Evolutionary conservation across 108 stramenopile genomes (phyloP).

Genomic region (Cafeteria roenbergensis): DNA sequence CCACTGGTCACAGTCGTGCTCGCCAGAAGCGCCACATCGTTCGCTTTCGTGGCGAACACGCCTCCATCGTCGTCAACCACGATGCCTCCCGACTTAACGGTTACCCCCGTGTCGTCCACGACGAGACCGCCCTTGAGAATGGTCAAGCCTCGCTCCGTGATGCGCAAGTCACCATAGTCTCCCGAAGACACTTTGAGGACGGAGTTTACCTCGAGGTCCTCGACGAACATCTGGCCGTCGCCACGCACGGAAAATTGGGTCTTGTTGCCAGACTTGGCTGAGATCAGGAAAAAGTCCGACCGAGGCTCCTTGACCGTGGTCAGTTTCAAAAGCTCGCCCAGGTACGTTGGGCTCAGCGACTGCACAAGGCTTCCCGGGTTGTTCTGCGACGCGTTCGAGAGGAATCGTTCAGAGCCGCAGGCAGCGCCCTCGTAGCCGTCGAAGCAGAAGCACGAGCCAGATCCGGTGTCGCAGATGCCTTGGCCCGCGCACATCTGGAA

Average conservation of each 20-base stretch:
- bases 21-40: neutral
- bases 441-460: slow-evolving; percentile 61
- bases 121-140: neutral
- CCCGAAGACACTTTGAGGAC: neutral
- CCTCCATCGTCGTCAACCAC: neutral
- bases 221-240: neutral
- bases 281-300: neutral
- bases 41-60: neutral
- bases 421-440: slow-evolving; percentile 55
- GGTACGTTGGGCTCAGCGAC: neutral
- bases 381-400: neutral
- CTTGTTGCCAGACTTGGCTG: neutral
- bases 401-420: slow-evolving; percentile 16
- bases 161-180: neutral
- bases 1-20: neutral
- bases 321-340: neutral
- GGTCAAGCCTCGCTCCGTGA: neutral
- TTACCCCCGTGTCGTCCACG: neutral
- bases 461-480: slow-evolving; percentile 54
- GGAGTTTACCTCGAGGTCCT: neutral
- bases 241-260: neutral
- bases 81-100: neutral
- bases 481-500: slow-evolving; percentile 64
- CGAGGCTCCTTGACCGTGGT: neutral
- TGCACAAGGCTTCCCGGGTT: neutral